phyloP scores from a whole-genome alignment of 2,329 filamentous ascomycete species.

The Fusarium pininemorale region DNA sequence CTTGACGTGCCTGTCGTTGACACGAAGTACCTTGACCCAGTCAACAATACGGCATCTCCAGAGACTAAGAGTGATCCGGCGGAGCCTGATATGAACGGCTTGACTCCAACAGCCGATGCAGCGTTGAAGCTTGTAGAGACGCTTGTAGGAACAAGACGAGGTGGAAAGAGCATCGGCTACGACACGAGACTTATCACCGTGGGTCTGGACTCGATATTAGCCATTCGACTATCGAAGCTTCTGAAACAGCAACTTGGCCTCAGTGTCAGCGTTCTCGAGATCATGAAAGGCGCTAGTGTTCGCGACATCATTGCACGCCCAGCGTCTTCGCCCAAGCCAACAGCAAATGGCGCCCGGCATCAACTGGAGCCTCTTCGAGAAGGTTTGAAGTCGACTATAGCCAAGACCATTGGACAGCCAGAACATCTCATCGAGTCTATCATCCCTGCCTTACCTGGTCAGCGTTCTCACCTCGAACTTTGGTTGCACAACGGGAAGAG shows the following conservation, averaged over 20 bases:
- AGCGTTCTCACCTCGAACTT: slow-evolving; percentile 16
- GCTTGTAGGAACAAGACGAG: background rate
- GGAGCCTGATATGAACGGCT: background rate
- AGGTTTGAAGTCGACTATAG: background rate
- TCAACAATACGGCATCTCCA: rapidly evolving
- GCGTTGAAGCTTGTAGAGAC: background rate
- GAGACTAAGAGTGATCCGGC: rapidly evolving
- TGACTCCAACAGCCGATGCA: background rate
- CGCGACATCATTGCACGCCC: background rate
- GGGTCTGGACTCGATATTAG: slow-evolving; percentile 19
- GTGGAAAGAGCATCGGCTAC: background rate
- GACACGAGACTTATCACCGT: slow-evolving; percentile 8
- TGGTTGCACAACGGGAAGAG: slow-evolving; percentile 18
- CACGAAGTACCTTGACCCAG: background rate
- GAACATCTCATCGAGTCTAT: background rate
- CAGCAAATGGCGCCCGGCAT: background rate
- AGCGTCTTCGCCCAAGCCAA: background rate
- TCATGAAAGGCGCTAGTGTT: slow-evolving; percentile 15
- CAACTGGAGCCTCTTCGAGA: background rate
- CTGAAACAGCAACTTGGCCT: slow-evolving; percentile 6
- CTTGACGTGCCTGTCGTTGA: background rate
- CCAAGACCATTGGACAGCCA: background rate
- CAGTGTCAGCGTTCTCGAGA: slow-evolving; percentile 2
- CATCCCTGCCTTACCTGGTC: background rate
- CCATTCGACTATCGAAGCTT: slow-evolving; percentile 23